Evolutionary conservation across 106 monocot genomes (phyloP), one percentile per base, ranked within the genome.

Genomic region (Hemerocallis citrina): DNA sequence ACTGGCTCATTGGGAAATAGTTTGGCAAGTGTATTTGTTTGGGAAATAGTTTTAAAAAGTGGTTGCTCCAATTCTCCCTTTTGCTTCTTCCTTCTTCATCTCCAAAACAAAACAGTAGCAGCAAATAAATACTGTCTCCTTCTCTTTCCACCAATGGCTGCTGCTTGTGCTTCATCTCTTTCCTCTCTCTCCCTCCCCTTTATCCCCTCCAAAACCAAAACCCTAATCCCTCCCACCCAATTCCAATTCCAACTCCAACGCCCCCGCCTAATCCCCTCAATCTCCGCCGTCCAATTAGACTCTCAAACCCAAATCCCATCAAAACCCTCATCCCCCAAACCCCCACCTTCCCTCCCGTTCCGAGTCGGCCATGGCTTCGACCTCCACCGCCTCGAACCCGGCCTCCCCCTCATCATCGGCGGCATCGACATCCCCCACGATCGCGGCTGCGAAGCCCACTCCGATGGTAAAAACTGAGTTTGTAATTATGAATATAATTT

Each of bases 351-450:
- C 14, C 84, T 85, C 11, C 96, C 96, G 14, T 96, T 79, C 47
- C 83, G 96, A 13, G 70, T 96, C 10, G 96, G 91, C 29, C 96
- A 96, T 35, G 96, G 96, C 0, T 96, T 96, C 71, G 96, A 96
- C 65, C 81, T 96, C 55, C 96, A 96, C 72, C 72, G 96, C 40
- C 87, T 96, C 52, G 96, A 96, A 67, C 96, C 96, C 4, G 91
- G 79, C n/a, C 70, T 81, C 38, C 90, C 96, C 15, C 78, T 96
- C n/a, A 96, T 96, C 70, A 88, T 96, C 56, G 96, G 96, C 24
- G 96, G 96, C 55, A 24, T 96, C 50, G 33, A 77, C 65, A 81
- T 96, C 63, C 96, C 96, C 29, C 96, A 96, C 45, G 96, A 96
- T 19, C 83, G 91, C 9, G 90, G 96, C 6, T 91, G 91, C 72